Evolutionary conservation across 2,329 filamentous ascomycete species (phyloP).

Genomic region (Fusarium fracticaudum): DNA sequence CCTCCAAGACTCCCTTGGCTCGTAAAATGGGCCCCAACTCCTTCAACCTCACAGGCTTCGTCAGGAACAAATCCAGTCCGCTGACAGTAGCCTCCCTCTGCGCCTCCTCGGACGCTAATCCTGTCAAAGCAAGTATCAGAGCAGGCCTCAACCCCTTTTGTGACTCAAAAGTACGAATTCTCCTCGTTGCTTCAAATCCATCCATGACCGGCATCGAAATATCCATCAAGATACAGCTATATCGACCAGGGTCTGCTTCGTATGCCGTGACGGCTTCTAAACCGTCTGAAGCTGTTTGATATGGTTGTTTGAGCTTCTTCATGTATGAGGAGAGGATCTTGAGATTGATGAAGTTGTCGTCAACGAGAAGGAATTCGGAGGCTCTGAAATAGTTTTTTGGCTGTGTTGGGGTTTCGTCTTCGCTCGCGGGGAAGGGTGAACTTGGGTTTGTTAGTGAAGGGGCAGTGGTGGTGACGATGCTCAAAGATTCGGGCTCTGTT

Average conservation of each 20-base stretch:
- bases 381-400: background rate
- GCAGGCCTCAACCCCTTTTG: slow-evolving; percentile 52
- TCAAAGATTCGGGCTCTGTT: background rate
- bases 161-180: slow-evolving; percentile 61
- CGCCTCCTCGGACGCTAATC: slow-evolving; percentile 59
- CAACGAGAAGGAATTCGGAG: slow-evolving; percentile 49
- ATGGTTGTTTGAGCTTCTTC: slow-evolving; percentile 46
- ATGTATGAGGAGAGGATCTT: slow-evolving; percentile 49
- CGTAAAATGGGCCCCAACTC: slow-evolving; percentile 45
- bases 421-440: slow-evolving; percentile 10
- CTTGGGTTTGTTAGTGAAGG: background rate
- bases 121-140: slow-evolving; percentile 63
- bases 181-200: slow-evolving; percentile 59
- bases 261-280: slow-evolving; percentile 48
- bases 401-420: slow-evolving; percentile 14
- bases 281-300: slow-evolving; percentile 48
- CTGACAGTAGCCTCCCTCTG: slow-evolving; percentile 63
- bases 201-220: slow-evolving; percentile 69
- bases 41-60: slow-evolving; percentile 61
- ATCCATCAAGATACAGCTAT: slow-evolving; percentile 54
- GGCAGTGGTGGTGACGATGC: background rate
- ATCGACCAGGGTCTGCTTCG: slow-evolving; percentile 33
- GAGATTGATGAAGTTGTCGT: slow-evolving; percentile 55
- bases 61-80: slow-evolving; percentile 64
- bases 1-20: slow-evolving; percentile 25